phyloP scores from a whole-genome alignment of 805 yeast species.

The Nakazawaea wickerhamii region DNA sequence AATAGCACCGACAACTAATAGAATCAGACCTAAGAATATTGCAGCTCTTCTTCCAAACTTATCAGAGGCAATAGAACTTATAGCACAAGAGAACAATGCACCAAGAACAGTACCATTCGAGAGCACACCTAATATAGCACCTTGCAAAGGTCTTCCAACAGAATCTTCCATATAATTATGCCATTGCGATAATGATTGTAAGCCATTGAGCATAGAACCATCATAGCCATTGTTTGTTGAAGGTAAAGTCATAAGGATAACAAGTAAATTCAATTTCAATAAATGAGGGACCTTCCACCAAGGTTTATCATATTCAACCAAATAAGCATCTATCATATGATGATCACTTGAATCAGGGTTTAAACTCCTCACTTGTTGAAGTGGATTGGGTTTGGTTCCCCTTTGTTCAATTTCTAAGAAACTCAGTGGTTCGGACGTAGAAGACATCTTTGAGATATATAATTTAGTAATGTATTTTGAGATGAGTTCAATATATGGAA shows the following conservation, averaged over 20 bases:
- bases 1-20: conserved; percentile 8
- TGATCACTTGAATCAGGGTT: not conserved
- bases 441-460: too few relatives aligned
- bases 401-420: too few relatives aligned
- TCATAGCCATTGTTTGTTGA: conserved; percentile 46
- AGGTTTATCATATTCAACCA: conserved; percentile 14
- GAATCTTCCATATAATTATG: conserved; percentile 32
- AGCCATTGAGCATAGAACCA: conserved; percentile 44
- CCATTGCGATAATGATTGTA: conserved; percentile 41
- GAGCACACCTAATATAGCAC: conserved; percentile 35
- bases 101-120: conserved; percentile 39
- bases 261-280: conserved; percentile 26
- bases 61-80: conserved; percentile 29
- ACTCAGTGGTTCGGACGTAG: too few relatives aligned
- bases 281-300: conserved; percentile 35
- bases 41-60: conserved; percentile 33
- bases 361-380: too few relatives aligned
- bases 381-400: too few relatives aligned
- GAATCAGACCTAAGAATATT: conserved; percentile 6
- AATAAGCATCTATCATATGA: conserved; percentile 5
- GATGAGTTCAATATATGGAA: too few relatives aligned
- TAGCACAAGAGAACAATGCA: conserved; percentile 24
- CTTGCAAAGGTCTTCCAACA: conserved; percentile 32
- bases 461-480: too few relatives aligned
- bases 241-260: conserved; percentile 36